Base-by-base conservation (phyloP, 2,329 filamentous ascomycete species). In the Pyricularia sp. region DNA sequence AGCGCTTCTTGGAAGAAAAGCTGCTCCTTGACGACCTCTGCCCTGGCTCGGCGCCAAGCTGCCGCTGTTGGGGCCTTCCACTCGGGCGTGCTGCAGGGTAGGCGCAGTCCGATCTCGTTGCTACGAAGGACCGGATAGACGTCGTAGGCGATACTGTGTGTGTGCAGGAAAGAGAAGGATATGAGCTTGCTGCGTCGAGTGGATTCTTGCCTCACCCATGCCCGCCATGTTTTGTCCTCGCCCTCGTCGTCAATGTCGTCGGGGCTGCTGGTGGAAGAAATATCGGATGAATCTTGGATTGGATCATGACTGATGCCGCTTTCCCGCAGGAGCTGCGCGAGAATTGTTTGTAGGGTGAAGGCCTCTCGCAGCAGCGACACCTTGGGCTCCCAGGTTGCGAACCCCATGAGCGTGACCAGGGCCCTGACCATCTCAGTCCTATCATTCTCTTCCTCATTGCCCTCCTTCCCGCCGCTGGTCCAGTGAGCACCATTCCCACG, bases 131-230 rank as follows among this genome's bases (percentile, higher is more conserved):
- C 74, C 0, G 84, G 83, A 31, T 83, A 82, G 16, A 84, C 82
- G 70, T 85, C 83, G 74, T 85, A 86, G 69, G 84, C 84, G 64
- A 86, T 83, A 40, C 80, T 83, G 67, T 86, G 84, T 1, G 86
- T 75, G 69, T 85, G 85, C 66, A 83, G 82, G 68, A 85, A 79
- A 71, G 84, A 81, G 66, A 84, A 68, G 22, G 68, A 79, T 66
- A 83, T 80, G 64, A 83, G 75, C 70, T 84, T 82, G 24, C 82
- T 84, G 65, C 81, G 77, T 68, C 78, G 78, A 65, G 78, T 79
- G 1, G 79, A 79, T 72, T 85, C 83, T 24, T 63, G 75, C n/a
- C 75, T 75, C 24, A 81, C 72, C 83, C 82, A 85, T 24, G 81
- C 78, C 66, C 26, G 26, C 55, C 55, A 59, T 1, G 24, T 13